Conservation (phyloP, 768 basidiomycete species). For the Mrakia gelida region DNA sequence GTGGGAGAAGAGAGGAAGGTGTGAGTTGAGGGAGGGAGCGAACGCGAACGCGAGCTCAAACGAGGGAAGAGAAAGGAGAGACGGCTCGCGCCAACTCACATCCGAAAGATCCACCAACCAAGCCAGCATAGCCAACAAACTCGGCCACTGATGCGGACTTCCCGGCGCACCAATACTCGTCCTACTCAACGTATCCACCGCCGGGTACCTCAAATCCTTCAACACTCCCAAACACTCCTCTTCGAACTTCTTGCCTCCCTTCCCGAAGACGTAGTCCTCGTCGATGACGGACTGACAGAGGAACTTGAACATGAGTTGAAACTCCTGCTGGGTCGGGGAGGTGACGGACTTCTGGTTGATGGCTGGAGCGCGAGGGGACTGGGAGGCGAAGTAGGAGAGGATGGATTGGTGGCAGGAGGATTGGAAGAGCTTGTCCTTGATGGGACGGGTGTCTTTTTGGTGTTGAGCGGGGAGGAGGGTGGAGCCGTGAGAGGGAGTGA, state of each 20-base stretch:
- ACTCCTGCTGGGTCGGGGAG: conserved; percentile 81
- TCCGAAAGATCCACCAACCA: conserved; percentile 86
- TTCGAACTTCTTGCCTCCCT: conserved; percentile 58
- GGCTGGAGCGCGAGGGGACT: conserved; percentile 42
- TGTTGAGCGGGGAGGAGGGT: conserved; percentile 19
- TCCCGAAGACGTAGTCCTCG: conserved; percentile 58
- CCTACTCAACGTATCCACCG: conserved; percentile 67
- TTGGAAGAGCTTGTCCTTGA: conserved; percentile 72
- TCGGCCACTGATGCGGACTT: conserved; percentile 87
- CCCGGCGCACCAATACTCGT: conserved; percentile 86
- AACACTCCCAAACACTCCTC: conserved; percentile 77
- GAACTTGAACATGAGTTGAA: conserved; percentile 75
- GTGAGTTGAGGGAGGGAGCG: not conserved
- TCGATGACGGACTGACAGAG: conserved; percentile 64
- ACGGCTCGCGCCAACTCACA: conserved; percentile 56
- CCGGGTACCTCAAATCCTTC: conserved; percentile 75
- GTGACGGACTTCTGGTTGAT: conserved; percentile 64
- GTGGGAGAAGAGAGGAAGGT: no score
- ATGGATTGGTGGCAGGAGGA: conserved; percentile 67
- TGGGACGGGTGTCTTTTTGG: conserved; percentile 63
- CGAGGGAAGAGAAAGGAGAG: not conserved
- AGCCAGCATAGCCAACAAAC: conserved; percentile 77
- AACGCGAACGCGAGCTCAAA: not conserved
- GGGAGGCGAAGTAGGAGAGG: conserved; percentile 53
- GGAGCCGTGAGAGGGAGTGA: conserved; percentile 46